phyloP scores from a whole-genome alignment of 768 basidiomycete genomes.

The Lactarius quietus region DNA sequence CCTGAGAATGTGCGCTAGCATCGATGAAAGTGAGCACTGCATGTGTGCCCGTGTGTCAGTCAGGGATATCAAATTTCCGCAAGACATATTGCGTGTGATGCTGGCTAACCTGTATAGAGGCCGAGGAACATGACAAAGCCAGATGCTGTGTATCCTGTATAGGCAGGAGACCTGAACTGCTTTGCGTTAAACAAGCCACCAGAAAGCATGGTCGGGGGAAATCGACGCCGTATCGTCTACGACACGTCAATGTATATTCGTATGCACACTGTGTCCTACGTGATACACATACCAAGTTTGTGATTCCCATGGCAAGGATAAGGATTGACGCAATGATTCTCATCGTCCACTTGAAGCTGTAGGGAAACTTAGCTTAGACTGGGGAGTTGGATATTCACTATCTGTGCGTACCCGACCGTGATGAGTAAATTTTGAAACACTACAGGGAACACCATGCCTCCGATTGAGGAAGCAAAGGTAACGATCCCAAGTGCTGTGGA shows the following conservation, averaged over 20 bases:
- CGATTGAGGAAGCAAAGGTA: conserved; percentile 64
- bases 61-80: not conserved
- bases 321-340: conserved; percentile 65
- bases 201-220: conserved; percentile 49
- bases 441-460: conserved; percentile 67
- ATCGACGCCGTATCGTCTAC: conserved; percentile 39
- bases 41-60: not conserved
- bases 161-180: conserved; percentile 50
- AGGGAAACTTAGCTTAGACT: not conserved
- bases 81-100: not conserved
- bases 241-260: conserved; percentile 25
- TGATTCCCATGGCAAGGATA: conserved; percentile 45
- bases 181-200: conserved; percentile 63
- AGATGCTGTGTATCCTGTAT: conserved; percentile 54
- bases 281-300: conserved; percentile 45
- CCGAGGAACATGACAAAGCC: conserved; percentile 60
- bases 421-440: conserved; percentile 52
- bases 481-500: conserved; percentile 58
- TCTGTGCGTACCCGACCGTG: conserved; percentile 44
- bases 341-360: conserved; percentile 74
- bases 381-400: not conserved
- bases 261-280: conserved; percentile 10
- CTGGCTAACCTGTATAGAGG: conserved; percentile 44
- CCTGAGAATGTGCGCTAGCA: conserved; percentile 49
- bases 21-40: conserved; percentile 67